Evolutionary conservation across 148 eudicot genomes (phyloP).

Genomic region (Fagopyrum esculentum): DNA sequence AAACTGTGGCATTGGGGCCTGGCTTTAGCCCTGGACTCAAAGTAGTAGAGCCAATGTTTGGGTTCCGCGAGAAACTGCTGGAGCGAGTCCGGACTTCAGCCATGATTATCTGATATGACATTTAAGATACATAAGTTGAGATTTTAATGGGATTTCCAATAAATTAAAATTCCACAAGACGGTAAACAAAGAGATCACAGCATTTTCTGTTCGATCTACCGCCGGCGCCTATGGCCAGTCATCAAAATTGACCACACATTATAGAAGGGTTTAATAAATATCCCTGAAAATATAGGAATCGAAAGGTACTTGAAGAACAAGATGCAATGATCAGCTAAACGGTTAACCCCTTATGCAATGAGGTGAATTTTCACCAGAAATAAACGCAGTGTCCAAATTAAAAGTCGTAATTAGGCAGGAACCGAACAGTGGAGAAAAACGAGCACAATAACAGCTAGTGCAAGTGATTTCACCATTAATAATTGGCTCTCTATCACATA

Average conservation of each 20-base stretch:
- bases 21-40: slow-evolving; percentile 10
- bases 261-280: background rate
- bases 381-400: too few relatives aligned
- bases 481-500: background rate
- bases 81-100: slow-evolving; percentile 5
- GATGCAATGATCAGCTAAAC: background rate
- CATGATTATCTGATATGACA: background rate
- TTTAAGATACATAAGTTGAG: background rate
- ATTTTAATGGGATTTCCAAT: background rate
- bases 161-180: background rate
- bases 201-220: background rate
- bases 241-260: background rate
- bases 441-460: background rate
- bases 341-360: too few relatives aligned
- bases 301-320: background rate
- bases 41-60: background rate
- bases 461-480: background rate
- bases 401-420: background rate
- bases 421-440: background rate
- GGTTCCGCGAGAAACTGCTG: slow-evolving; percentile 15
- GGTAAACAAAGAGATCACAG: background rate
- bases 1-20: slow-evolving; percentile 61
- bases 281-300: too few relatives aligned
- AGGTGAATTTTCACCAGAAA: too few relatives aligned
- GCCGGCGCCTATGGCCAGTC: background rate